Percentiles rank a stretch among this genome's conserved stretches.
phyloP scores from a whole-genome alignment of 129 eudicot species.

The Cynara cardunculus region DNA sequence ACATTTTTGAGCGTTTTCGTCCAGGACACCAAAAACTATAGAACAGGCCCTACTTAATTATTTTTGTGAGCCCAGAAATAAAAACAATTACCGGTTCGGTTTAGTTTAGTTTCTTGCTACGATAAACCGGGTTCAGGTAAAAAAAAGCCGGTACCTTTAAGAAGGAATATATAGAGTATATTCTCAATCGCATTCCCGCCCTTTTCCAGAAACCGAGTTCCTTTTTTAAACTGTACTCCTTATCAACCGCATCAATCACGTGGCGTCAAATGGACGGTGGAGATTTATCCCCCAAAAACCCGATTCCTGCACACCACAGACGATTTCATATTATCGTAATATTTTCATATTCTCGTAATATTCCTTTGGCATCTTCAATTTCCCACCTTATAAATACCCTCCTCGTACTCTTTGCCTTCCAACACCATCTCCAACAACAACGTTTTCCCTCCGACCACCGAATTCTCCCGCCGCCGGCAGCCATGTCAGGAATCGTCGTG shows the following conservation, averaged over 20 bases:
- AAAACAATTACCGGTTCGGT: no score
- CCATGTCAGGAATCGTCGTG: constrained; percentile 58
- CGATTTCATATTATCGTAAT: constrained; percentile 20
- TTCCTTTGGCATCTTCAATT: constrained; percentile 40
- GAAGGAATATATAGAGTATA: constrained; percentile 18
- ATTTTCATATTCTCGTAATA: constrained; percentile 43
- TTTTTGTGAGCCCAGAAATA: no score
- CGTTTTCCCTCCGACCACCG: constrained; percentile 1
- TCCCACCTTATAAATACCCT: constrained; percentile 17
- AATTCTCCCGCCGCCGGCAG: not conserved
- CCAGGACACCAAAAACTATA: no score
- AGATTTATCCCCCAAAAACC: not conserved
- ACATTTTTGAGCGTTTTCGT: no score
- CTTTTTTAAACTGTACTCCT: not conserved
- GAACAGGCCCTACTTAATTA: no score
- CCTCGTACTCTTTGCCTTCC: not conserved
- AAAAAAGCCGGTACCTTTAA: not conserved
- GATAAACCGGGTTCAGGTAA: constrained; percentile 1
- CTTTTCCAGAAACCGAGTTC: not conserved
- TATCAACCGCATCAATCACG: constrained; percentile 4
- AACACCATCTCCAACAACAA: not conserved
- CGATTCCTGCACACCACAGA: not conserved
- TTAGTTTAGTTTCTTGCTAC: not conserved
- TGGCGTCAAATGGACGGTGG: constrained; percentile 11
- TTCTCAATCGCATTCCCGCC: constrained; percentile 44